Conservation (phyloP, 1,139 yeast species). For the Suhomyces terraborum region DNA sequence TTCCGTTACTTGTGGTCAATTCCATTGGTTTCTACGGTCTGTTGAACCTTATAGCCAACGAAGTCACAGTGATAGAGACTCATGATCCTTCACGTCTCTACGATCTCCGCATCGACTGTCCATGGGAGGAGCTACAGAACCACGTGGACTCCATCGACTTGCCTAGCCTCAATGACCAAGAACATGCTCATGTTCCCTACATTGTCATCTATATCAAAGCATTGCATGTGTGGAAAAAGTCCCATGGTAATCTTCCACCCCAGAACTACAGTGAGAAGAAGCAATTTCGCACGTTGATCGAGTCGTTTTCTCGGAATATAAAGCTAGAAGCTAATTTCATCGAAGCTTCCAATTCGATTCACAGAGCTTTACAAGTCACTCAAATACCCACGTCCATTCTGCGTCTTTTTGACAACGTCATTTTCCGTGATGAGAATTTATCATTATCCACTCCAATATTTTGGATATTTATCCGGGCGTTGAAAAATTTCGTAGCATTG, state of each 20-base stretch:
- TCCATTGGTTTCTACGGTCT: slow-evolving; percentile 70
- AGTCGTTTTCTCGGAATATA: slow-evolving; percentile 38
- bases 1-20: slow-evolving; percentile 57
- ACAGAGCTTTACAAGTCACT: slow-evolving; percentile 51
- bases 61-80: slow-evolving; percentile 69
- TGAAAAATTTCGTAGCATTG: slow-evolving; percentile 49
- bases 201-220: slow-evolving; percentile 65
- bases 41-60: slow-evolving; percentile 52
- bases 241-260: slow-evolving; percentile 41
- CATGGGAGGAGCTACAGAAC: slow-evolving; percentile 72
- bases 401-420: slow-evolving; percentile 32
- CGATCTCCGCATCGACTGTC: slow-evolving; percentile 69
- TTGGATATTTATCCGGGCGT: slow-evolving; percentile 63
- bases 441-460: slow-evolving; percentile 39
- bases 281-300: slow-evolving; percentile 46
- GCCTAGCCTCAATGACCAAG: slow-evolving; percentile 46
- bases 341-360: slow-evolving; percentile 65
- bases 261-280: slow-evolving; percentile 47
- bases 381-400: slow-evolving; percentile 41
- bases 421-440: slow-evolving; percentile 21
- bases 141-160: slow-evolving; percentile 57
- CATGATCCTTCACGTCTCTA: slow-evolving; percentile 66
- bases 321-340: slow-evolving; percentile 60
- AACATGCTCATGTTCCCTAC: slow-evolving; percentile 74
- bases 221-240: slow-evolving; percentile 44